Conservation (phyloP, 805 yeast species). For the Spathaspora sp. region DNA sequence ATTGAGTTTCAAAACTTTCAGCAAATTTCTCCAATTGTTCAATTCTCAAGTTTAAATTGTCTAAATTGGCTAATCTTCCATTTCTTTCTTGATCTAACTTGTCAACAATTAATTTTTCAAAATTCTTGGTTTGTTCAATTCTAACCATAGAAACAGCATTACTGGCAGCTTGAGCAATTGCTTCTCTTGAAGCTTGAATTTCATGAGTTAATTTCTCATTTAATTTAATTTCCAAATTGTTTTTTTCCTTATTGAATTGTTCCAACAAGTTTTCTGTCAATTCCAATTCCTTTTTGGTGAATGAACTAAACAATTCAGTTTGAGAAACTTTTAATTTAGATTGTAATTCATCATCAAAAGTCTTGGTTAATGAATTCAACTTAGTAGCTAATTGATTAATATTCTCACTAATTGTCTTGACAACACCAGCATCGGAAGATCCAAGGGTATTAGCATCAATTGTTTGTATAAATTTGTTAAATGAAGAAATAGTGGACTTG, state of each 20-base stretch:
- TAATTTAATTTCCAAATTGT: constrained; percentile 57
- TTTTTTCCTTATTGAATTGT: constrained; percentile 61
- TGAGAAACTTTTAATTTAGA: constrained; percentile 32
- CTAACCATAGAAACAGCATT: constrained; percentile 68
- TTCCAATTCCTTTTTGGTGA: constrained; percentile 49
- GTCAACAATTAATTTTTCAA: constrained; percentile 29
- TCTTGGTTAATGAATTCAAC: constrained; percentile 27
- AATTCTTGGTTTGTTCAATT: constrained; percentile 59
- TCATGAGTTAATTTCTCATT: constrained; percentile 57
- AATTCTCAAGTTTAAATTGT: constrained; percentile 53
- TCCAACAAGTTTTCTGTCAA: constrained; percentile 55
- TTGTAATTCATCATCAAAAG: constrained; percentile 35
- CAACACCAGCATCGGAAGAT: constrained; percentile 23
- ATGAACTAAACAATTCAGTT: constrained; percentile 35
- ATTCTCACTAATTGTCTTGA: constrained; percentile 29
- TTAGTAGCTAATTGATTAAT: constrained; percentile 28
- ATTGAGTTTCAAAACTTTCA: constrained; percentile 36
- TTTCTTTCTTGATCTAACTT: constrained; percentile 50
- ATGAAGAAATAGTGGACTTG: constrained; percentile 31
- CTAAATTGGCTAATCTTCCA: constrained; percentile 70
- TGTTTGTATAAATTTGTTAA: constrained; percentile 34
- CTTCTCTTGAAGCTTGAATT: constrained; percentile 61
- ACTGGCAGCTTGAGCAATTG: constrained; percentile 65
- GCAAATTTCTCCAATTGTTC: constrained; percentile 54
- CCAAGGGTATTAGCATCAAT: constrained; percentile 27